Percentiles rank a stretch among this genome's conserved stretches.
These are phyloP conservation scores for Saccharomycopsis sp. DNA, from an alignment of 805 yeast genomes.

Conservation along the genomic window DNA sequence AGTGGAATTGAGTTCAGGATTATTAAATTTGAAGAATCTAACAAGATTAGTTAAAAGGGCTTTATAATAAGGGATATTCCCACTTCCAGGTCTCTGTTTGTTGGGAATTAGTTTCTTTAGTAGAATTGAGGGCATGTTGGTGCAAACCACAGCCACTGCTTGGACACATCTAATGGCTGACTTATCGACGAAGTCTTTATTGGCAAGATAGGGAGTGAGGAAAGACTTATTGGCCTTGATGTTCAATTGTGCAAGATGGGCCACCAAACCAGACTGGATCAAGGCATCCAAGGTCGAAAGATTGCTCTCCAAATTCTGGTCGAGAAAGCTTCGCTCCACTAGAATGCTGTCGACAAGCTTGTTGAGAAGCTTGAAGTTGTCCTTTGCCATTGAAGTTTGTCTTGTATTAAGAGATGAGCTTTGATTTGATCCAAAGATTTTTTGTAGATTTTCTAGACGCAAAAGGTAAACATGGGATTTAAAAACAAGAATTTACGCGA, in stretches of 20 bases:
- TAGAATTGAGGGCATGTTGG: neutral
- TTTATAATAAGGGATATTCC: slow-evolving; percentile 4
- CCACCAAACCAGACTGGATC: slow-evolving; percentile 9
- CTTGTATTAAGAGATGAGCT: no score
- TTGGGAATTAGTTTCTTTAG: neutral
- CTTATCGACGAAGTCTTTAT: neutral
- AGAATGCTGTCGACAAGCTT: slow-evolving; percentile 11
- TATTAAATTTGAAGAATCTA: slow-evolving; percentile 6
- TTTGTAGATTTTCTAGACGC: no score
- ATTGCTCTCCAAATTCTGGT: slow-evolving; percentile 8
- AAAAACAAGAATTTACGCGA: no score
- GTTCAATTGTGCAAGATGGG: slow-evolving; percentile 1
- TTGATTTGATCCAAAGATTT: no score
- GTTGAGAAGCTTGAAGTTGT: neutral
- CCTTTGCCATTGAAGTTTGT: neutral
- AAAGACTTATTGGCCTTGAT: no score
- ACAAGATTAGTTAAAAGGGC: slow-evolving; percentile 1
- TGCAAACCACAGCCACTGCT: slow-evolving; percentile 8
- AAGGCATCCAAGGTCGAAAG: slow-evolving; percentile 12
- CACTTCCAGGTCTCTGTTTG: neutral
- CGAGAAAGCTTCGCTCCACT: slow-evolving; percentile 8
- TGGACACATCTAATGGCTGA: slow-evolving; percentile 4
- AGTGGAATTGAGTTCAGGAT: neutral
- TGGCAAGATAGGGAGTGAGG: no score
- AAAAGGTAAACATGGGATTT: no score